Conservation (phyloP, 345 rosid genomes). For the Rhodamnia argentea region DNA sequence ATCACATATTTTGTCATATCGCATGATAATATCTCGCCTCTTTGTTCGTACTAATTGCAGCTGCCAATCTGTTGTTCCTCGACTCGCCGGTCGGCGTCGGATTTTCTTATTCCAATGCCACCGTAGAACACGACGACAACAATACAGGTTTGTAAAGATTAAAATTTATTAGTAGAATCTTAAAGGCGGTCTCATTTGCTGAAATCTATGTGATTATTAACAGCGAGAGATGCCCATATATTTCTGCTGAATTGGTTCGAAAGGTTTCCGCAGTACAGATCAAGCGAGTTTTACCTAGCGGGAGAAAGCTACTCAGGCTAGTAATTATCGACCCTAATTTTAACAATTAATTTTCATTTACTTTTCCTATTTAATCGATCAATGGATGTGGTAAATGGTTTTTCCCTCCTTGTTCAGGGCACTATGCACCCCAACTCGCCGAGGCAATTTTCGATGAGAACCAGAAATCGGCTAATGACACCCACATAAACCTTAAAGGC, state of each 20-base stretch:
- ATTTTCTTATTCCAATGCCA: neutral
- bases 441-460: constrained; percentile 10
- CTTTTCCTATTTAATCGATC: neutral
- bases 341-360: neutral
- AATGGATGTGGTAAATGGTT: neutral
- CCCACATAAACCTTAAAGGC: constrained; percentile 17
- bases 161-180: neutral
- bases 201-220: neutral
- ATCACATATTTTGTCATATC: neutral
- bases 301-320: constrained; percentile 23
- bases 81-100: neutral
- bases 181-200: neutral
- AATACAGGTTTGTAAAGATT: neutral
- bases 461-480: neutral
- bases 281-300: constrained; percentile 13
- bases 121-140: neutral
- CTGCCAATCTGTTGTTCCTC: neutral
- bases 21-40: too few relatives aligned
- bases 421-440: constrained; percentile 24
- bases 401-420: constrained; percentile 2
- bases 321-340: neutral
- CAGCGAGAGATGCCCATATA: constrained; percentile 12
- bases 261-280: constrained; percentile 19
- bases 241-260: constrained; percentile 21
- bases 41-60: neutral